Base-by-base conservation (phyloP, 2,329 filamentous ascomycete species). In the Sporothrix euskadiensis region DNA sequence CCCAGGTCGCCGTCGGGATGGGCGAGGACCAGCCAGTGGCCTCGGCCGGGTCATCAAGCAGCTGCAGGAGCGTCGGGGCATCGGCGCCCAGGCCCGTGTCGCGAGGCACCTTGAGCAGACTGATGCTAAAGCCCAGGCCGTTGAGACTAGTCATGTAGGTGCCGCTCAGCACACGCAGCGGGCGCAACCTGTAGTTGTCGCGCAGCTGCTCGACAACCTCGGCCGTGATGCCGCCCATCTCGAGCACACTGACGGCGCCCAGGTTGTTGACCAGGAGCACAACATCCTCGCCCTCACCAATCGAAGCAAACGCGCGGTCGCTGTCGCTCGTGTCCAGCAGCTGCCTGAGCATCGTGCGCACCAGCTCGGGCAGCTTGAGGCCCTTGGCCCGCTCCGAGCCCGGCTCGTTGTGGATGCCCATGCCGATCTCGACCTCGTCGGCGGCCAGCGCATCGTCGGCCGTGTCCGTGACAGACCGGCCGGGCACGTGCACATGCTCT, bases 401-500 rank as follows among this genome's bases (percentile, higher is more conserved):
- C 0, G 88, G 83, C 80, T 92, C 90, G 78, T 93, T 93, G 80
- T 94, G 91, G 77, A 93, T 93, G 14, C 92, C 92, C 91, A 94
- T 94, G 39, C 92, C 92, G 66, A 91, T 83, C 80, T 91, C 89
- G 35, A 90, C 87, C 79, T 90, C 87, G 54, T 84, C 86, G 3
- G 77, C 81, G 65, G 83, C 85, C 73, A 95, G 82, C 57, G 77
- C 80, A 39, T 90, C 89, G 32, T 89, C 88, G 12, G 84, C 84
- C 59, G 85, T 85, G 0, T 79, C 78, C 12, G 83, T 81, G 7
- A 84, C 79, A 1, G 84, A 87, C 74, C 94, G 88, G 4, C 95
- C 94, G 0, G 95, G 95, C 0, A 98, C 93, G 80, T 98, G 95
- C n/a, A 98, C 94, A 80, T 97, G 94, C 76, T 92, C 91, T 57